Percentiles rank a stretch among this genome's conserved stretches.
Conservation (phyloP, 306 rosid genomes). For the Cucurbita pepo region DNA sequence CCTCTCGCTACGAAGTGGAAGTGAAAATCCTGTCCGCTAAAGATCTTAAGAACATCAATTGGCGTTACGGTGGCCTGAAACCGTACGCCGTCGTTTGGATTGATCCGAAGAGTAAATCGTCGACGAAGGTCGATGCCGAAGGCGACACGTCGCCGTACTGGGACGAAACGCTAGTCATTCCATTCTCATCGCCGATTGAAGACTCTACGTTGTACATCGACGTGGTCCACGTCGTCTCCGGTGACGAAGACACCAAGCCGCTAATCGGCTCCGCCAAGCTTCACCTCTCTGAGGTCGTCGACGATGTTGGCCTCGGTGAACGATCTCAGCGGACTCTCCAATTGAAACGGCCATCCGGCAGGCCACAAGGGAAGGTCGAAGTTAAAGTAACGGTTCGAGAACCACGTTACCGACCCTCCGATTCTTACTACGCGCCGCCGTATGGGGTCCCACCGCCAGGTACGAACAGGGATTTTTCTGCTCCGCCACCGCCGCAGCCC, state of each 20-base stretch:
- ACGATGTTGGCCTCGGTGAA: constrained; percentile 38
- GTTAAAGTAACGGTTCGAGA: constrained; percentile 28
- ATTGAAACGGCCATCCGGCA: constrained; percentile 66
- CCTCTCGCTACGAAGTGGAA: constrained; percentile 47
- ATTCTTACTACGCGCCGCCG: constrained; percentile 27
- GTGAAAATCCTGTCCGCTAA: constrained; percentile 36
- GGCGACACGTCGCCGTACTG: constrained; percentile 57
- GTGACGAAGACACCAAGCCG: constrained; percentile 52
- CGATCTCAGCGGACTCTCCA: constrained; percentile 17
- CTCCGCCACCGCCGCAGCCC: constrained; percentile 14
- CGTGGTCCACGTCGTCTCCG: constrained; percentile 50
- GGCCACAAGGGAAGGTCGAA: constrained; percentile 71
- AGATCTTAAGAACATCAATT: constrained; percentile 66
- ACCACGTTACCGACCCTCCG: constrained; percentile 27
- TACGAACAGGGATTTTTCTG: constrained; percentile 16
- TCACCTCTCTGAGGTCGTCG: constrained; percentile 26
- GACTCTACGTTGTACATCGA: constrained; percentile 41
- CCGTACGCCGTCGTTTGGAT: constrained; percentile 89
- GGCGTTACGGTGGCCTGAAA: constrained; percentile 51
- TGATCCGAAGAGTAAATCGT: constrained; percentile 34
- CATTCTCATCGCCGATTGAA: constrained; percentile 34
- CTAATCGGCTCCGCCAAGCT: constrained; percentile 65
- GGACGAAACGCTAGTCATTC: constrained; percentile 47
- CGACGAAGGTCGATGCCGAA: constrained; percentile 30
- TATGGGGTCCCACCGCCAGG: constrained; percentile 48